phyloP scores from a whole-genome alignment of 2,329 filamentous ascomycete genomes.

The Pseudocercospora pini-densiflorae region DNA sequence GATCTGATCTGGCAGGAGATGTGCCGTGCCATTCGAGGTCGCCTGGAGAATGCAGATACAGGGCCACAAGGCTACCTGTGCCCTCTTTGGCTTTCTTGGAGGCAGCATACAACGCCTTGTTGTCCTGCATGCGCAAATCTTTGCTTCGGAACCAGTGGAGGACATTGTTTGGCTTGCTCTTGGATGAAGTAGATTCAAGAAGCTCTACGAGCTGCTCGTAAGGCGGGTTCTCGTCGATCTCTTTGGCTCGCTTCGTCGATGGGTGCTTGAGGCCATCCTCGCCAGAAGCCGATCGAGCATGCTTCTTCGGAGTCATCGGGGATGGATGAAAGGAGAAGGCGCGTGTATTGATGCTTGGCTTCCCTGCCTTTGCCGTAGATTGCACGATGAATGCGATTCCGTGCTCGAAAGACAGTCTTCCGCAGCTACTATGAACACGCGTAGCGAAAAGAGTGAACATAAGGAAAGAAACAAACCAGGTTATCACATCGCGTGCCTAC shows the following conservation, averaged over 20 bases:
- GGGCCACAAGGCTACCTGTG: slow-evolving; percentile 49
- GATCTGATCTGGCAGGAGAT: slow-evolving; percentile 53
- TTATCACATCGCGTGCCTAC: background rate
- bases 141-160: slow-evolving; percentile 59
- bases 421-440: background rate
- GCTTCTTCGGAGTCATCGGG: slow-evolving; percentile 27
- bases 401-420: background rate
- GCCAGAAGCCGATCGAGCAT: slow-evolving; percentile 27
- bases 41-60: slow-evolving; percentile 53
- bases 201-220: slow-evolving; percentile 48
- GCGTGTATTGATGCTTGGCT: background rate
- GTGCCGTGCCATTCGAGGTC: slow-evolving; percentile 59
- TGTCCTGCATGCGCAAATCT: slow-evolving; percentile 56
- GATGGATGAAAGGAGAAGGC: background rate
- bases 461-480: background rate
- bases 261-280: slow-evolving; percentile 46
- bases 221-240: slow-evolving; percentile 52
- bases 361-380: background rate
- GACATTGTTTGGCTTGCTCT: slow-evolving; percentile 47
- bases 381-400: background rate
- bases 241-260: slow-evolving; percentile 54
- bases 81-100: slow-evolving; percentile 51
- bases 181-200: slow-evolving; percentile 46
- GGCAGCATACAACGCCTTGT: slow-evolving; percentile 53
- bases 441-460: background rate